phyloP scores from a whole-genome alignment of 2,329 filamentous ascomycete species.

The Xylaria sp. region DNA sequence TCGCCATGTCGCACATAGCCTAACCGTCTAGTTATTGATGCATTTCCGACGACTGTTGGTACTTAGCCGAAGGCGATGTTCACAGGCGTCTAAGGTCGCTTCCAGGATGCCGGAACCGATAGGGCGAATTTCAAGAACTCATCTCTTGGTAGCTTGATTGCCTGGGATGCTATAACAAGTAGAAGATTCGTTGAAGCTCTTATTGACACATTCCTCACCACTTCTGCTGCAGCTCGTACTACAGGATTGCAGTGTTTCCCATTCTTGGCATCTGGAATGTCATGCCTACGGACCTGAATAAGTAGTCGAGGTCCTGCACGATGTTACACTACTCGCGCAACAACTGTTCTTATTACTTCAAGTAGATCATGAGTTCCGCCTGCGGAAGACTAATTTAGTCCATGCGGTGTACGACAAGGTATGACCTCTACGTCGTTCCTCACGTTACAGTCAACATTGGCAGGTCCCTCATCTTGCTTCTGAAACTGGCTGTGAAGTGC shows the following conservation, averaged over 20 bases:
- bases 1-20: neutral
- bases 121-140: neutral
- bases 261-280: neutral
- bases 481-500: constrained; percentile 16
- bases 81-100: neutral
- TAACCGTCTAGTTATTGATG: neutral
- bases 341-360: neutral
- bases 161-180: neutral
- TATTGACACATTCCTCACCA: neutral
- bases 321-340: constrained; percentile 4
- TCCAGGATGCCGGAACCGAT: neutral
- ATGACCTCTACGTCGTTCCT: neutral
- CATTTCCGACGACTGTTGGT: neutral
- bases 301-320: neutral
- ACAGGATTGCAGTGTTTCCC: neutral
- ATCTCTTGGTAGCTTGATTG: constrained; percentile 1
- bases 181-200: neutral
- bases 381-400: neutral
- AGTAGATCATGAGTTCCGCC: neutral
- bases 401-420: neutral
- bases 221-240: neutral
- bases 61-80: neutral
- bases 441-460: constrained; percentile 1
- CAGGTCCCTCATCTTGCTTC: constrained; percentile 26
- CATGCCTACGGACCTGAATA: neutral